Evolutionary conservation across 257 asterid genomes (phyloP), one percentile per base, ranked within the genome.

Genomic region (Nicotiana otophora): DNA sequence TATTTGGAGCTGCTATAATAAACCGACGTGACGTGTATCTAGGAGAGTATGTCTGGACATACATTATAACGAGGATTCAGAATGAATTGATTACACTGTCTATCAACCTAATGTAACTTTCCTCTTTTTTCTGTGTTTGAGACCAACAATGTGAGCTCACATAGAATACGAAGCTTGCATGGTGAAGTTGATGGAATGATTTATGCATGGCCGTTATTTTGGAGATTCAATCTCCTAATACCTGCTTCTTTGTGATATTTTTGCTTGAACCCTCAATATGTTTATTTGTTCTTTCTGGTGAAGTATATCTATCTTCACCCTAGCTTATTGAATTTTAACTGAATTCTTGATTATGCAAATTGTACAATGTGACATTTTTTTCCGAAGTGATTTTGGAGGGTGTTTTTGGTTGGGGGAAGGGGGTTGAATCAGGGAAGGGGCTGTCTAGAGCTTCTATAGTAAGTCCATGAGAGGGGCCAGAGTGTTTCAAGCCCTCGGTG

Each of bases 1-100:
- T 72, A 46, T 72, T 46, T 72, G 61, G 61, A 14, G 79, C n/a
- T 87, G 86, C 84, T 64, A 70, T 67, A 34, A 26, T 20, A 15
- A 26, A 31, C 34, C 10, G 53, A 77, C 31, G 12, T 48, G 34
- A 69, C 10, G 5, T 48, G 31, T 76, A 82, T 69, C 19, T 39
- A 10, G 57, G 57, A n/a, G 33, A 36, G 80, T 77, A 31, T 67
- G 83, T 81, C 36, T 58, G 10, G 20, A 12, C 34, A 46, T 72
- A 6, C 36, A 20, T 72, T 46, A 28, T 72, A 23, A 42, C 3
- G 60, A 46, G 60, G 1, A 46, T 72, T 11, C 17, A 46, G 3
- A 33, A 30, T 16, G 6, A 72, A 11, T 69, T 39, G 77, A 36
- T 53, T 36, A 19, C 77, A 36, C 42, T 68, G 2, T 39, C 78